Evolutionary conservation across 2,329 filamentous ascomycete genomes (phyloP), one percentile per base, ranked within the genome.

Genomic region (Scedosporium aurantiacum): DNA sequence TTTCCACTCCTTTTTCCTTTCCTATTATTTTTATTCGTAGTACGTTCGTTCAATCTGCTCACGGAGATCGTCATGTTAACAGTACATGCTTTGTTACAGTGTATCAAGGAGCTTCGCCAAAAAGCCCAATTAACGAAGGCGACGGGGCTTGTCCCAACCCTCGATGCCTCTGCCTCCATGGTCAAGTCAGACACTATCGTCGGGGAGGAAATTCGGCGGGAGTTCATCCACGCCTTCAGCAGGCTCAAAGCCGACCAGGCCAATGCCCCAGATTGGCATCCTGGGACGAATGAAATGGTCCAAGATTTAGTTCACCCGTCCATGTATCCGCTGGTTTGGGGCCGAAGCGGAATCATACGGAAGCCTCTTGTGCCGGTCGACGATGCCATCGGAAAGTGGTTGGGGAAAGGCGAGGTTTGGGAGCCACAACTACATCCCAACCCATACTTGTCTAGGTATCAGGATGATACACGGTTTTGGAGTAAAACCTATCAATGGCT

Each of bases 251-350:
- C 14, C 5, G 18, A 66, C 0, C 68, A 68, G 10, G 60, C 58
- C 10, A 60, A 62, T 0, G 23, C 62, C 1, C 68, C 41, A n/a
- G 83, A 84, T 66, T 85, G 78, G 75, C 80, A 86, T 69, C 83
- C 83, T 0, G 71, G 75, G 2, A 80, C 78, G 0, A 69, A 81
- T 37, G 68, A 73, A 0, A 76, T 74, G 63, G 79, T 86, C 2
- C 75, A 81, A 0, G 76, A 86, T 65, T 70, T 84, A 0, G 73
- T 87, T 5, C 77, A 86, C 64, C 81, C 82, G 2, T 83, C 80
- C 0, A 73, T 88, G 5, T 88, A 79, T 64, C 84, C 85, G 0
- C 69, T 88, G 0, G 68, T 82, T 1, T 84, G 82, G 64, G 82
- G 80, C 0, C 70, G 70, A n/a, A 77, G 76, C 2, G 73, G 74